These are phyloP conservation scores for Ligustrum vulgare DNA, from an alignment of 257 asterid genomes.

Conservation along the genomic window DNA sequence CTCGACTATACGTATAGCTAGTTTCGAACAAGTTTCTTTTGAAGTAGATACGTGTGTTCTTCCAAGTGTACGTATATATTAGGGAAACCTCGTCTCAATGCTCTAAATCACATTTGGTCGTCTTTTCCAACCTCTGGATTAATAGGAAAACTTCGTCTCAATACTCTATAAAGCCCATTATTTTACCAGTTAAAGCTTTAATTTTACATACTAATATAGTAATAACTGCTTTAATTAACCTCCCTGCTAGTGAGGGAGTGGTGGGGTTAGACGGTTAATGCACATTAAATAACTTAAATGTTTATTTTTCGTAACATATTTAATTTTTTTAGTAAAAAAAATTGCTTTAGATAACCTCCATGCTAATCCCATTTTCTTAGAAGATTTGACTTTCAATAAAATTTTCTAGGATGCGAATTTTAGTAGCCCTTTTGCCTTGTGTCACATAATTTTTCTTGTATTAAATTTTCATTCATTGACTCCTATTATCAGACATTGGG, in stretches of 20 bases:
- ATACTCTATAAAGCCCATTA: not conserved
- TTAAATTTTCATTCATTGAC: not conserved
- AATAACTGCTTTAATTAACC: not conserved
- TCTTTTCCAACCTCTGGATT: not conserved
- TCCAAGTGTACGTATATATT: too few relatives aligned
- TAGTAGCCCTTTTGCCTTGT: not conserved
- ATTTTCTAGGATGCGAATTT: not conserved
- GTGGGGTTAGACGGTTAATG: not conserved
- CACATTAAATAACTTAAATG: not conserved
- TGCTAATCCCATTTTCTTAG: not conserved
- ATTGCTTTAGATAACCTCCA: not conserved
- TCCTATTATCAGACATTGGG: conserved; percentile 39
- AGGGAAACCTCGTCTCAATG: too few relatives aligned
- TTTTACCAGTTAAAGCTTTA: not conserved
- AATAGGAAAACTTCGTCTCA: not conserved
- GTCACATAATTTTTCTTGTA: not conserved
- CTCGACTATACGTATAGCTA: not conserved
- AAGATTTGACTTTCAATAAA: not conserved
- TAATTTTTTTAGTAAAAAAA: too few relatives aligned
- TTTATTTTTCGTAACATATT: not conserved
- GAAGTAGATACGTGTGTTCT: not conserved
- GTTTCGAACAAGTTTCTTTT: not conserved
- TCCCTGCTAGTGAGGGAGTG: conserved; percentile 6
- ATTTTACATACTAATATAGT: not conserved
- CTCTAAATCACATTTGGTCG: too few relatives aligned